Percentiles rank a stretch among this genome's conserved stretches.
phyloP scores from a whole-genome alignment of 2,329 filamentous ascomycete species.

The Botryosphaeria dothidea region DNA sequence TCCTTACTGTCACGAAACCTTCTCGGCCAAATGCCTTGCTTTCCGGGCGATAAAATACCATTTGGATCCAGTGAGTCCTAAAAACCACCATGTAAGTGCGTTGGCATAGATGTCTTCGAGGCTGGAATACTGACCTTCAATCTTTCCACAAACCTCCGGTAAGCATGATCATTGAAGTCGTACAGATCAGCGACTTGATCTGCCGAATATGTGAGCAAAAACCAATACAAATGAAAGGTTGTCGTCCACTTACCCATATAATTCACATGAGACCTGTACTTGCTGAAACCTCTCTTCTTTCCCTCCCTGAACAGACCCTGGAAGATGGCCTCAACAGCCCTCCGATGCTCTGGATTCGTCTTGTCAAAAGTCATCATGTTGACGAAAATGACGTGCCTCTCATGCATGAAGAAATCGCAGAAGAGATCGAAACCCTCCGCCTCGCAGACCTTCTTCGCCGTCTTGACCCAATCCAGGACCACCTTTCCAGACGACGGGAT shows the following conservation, averaged over 20 bases:
- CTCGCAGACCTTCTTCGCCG: constrained; percentile 27
- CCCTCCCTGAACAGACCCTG: constrained; percentile 40
- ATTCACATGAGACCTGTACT: constrained; percentile 50
- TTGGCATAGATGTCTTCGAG: background rate
- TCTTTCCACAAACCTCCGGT: constrained; percentile 47
- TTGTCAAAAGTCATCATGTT: constrained; percentile 35
- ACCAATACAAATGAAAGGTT: too few relatives aligned
- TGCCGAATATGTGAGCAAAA: background rate
- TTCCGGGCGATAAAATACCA: constrained; percentile 30
- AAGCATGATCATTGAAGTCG: constrained; percentile 45
- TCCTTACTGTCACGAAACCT: constrained; percentile 22
- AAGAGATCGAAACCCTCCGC: constrained; percentile 28
- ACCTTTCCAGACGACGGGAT: constrained; percentile 45
- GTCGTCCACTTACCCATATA: constrained; percentile 43
- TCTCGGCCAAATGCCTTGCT: constrained; percentile 27
- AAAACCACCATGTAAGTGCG: background rate
- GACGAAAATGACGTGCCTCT: constrained; percentile 44
- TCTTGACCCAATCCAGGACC: constrained; percentile 39
- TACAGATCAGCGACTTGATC: constrained; percentile 48
- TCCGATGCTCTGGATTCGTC: constrained; percentile 25
- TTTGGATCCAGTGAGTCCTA: constrained; percentile 48
- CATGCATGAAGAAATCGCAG: constrained; percentile 35
- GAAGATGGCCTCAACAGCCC: constrained; percentile 29
- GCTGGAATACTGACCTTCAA: constrained; percentile 28
- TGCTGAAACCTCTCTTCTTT: constrained; percentile 43